Evolutionary conservation across 495 filamentous ascomycete genomes (phyloP).

Genomic region (Aspergillus wentii): DNA sequence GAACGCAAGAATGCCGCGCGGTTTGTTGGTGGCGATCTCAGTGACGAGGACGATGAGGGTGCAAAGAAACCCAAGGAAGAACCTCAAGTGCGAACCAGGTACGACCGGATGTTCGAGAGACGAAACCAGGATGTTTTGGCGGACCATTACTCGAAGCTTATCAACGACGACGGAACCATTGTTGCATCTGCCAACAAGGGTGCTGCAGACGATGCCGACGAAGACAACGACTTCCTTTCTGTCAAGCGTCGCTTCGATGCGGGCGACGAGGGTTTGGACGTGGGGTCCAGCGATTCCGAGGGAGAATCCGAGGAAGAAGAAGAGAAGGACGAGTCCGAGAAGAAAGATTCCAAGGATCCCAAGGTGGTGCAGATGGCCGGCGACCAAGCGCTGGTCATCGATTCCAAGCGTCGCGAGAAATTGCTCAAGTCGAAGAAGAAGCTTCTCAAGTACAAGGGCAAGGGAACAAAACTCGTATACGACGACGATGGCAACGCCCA

Average conservation of each 20-base stretch:
- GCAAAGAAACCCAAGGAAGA: slow-evolving; percentile 42
- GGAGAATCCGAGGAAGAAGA: slow-evolving; percentile 10
- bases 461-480: slow-evolving; percentile 78
- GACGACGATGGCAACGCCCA: slow-evolving; percentile 88
- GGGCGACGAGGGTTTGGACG: slow-evolving; percentile 32
- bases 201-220: slow-evolving; percentile 46
- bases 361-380: slow-evolving; percentile 46
- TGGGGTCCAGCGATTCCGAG: slow-evolving; percentile 16
- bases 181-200: slow-evolving; percentile 30
- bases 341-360: no score
- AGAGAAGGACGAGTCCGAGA: slow-evolving; percentile 3
- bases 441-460: slow-evolving; percentile 78
- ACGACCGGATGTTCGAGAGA: slow-evolving; percentile 94
- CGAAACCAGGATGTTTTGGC: slow-evolving; percentile 93
- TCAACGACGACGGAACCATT: slow-evolving; percentile 58
- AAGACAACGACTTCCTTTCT: slow-evolving; percentile 76
- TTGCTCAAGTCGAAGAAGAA: slow-evolving; percentile 92
- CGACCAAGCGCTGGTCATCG: slow-evolving; percentile 67
- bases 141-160: slow-evolving; percentile 81
- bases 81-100: slow-evolving; percentile 82
- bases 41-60: slow-evolving; percentile 47
- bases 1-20: slow-evolving; percentile 80
- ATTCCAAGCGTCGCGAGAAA: slow-evolving; percentile 91
- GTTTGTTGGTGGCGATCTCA: slow-evolving; percentile 41
- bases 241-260: slow-evolving; percentile 78